phyloP scores from a whole-genome alignment of 129 eudicot genomes.

The Flaveria bidentis region DNA sequence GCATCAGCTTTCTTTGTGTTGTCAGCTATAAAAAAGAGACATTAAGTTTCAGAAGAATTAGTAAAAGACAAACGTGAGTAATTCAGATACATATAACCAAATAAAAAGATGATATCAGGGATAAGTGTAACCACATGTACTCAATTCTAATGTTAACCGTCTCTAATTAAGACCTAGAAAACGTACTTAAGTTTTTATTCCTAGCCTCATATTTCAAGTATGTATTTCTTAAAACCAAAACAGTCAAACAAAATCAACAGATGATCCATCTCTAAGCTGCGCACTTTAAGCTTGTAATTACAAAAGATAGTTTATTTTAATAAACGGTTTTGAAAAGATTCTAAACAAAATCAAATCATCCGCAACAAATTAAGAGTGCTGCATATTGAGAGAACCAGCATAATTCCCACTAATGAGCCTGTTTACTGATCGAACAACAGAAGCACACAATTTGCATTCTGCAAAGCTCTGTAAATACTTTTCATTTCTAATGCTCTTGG shows the following conservation, averaged over 20 bases:
- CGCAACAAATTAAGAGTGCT: background rate
- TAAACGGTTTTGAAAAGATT: background rate
- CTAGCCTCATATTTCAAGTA: background rate
- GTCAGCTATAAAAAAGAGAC: slow-evolving; percentile 29
- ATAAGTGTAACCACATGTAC: background rate
- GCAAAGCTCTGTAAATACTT: too few relatives aligned
- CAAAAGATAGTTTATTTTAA: too few relatives aligned
- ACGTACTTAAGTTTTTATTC: background rate
- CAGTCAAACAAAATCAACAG: background rate
- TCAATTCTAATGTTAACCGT: background rate
- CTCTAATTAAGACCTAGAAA: background rate
- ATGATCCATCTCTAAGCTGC: too few relatives aligned
- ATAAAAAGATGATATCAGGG: background rate
- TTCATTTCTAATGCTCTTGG: too few relatives aligned
- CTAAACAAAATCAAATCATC: background rate
- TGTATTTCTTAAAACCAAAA: background rate
- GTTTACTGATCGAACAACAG: too few relatives aligned
- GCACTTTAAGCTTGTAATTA: background rate
- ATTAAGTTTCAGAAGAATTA: background rate
- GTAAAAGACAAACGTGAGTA: background rate
- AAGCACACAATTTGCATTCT: too few relatives aligned
- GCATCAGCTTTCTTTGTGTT: slow-evolving; percentile 58
- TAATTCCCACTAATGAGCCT: background rate
- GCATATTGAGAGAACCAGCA: background rate
- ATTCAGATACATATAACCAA: background rate